Conservation (phyloP, 2,329 filamentous ascomycete genomes). For the Aureobasidium sp. region DNA sequence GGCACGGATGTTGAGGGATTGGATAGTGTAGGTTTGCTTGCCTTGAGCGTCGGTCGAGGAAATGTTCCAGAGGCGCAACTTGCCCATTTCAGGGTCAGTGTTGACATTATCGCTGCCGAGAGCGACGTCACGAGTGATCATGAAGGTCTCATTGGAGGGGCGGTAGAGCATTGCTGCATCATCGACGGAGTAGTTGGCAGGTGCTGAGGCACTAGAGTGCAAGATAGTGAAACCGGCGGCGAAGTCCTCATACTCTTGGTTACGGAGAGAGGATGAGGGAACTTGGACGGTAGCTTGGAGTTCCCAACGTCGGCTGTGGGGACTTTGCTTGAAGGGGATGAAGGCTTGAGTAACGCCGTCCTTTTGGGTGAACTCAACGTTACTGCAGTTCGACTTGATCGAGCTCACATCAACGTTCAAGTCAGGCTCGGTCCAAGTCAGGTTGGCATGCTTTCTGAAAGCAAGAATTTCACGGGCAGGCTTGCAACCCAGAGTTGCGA, state of each 20-base stretch:
- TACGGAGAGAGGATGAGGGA: neutral
- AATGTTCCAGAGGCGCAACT: constrained; percentile 2
- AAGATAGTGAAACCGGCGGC: constrained; percentile 8
- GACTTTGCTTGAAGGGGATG: constrained; percentile 9
- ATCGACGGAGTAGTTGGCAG: neutral
- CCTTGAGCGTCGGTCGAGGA: neutral
- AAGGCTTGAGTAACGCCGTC: neutral
- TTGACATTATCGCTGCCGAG: neutral
- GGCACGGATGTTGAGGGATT: constrained; percentile 7
- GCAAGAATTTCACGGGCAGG: constrained; percentile 5
- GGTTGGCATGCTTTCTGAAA: constrained; percentile 3
- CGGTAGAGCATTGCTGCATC: constrained; percentile 9
- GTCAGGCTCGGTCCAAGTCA: neutral
- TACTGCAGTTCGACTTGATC: neutral
- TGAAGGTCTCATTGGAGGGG: constrained; percentile 13
- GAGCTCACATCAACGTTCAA: neutral
- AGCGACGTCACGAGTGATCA: constrained; percentile 5
- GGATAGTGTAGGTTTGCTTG: neutral
- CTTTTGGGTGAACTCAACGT: neutral
- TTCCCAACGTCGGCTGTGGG: constrained; percentile 7
- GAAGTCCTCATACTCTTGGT: constrained; percentile 2
- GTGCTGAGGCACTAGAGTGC: neutral
- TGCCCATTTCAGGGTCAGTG: constrained; percentile 12
- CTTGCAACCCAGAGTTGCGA: constrained; percentile 7
- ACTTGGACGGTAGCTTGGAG: constrained; percentile 2